Base-by-base conservation (phyloP, 2,329 filamentous ascomycete species). In the Verticillium nubilum region DNA sequence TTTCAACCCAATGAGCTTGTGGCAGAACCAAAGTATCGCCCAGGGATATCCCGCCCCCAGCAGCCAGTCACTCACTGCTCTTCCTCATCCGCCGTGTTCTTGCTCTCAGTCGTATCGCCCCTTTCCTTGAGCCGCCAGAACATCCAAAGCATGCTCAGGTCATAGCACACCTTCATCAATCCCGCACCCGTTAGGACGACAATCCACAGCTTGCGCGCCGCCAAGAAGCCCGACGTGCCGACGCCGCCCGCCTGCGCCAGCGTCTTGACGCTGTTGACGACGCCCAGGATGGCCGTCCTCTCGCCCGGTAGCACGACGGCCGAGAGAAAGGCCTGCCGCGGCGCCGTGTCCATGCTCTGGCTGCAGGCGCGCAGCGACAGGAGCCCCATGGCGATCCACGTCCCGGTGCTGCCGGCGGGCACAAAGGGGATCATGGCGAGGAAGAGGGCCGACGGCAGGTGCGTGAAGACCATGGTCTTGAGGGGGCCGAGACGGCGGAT, bases 381-480 rank as follows among this genome's bases (percentile, higher is more conserved):
- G 59, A 91, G 83, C 0, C 78, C 70, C 53, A 90, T 77, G 0
- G 87, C 80, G 5, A 86, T 62, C 12, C 75, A 75, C 0, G 86
- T 72, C 3, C 78, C 75, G 23, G 75, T 70, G 23, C 56, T 55
- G 2, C 58, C 35, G 2, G 62, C 42, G 13, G 50, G 53, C 0
- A 86, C 85, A 0, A 87, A 66, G 0, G 86, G 83, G 25, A 91
- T 84, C 23, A 91, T 71, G 15, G 83, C 76, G 1, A 91, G 79
- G 64, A 86, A 87, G 27, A 91, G 72, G 7, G 88, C 78, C 0
- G 87, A 89, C 0, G 89, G 89, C 0, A 91, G 76, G 29, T 91
- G 88, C 0, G 88, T 90, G 67, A 90, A 89, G 9, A 89, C 87
- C 88, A 91, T 91, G 1, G 88, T 90, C 77, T 86, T 86, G 52